Base-by-base conservation (phyloP, 371 early-diverging fungal species). In the Haplosporangium sp. region DNA sequence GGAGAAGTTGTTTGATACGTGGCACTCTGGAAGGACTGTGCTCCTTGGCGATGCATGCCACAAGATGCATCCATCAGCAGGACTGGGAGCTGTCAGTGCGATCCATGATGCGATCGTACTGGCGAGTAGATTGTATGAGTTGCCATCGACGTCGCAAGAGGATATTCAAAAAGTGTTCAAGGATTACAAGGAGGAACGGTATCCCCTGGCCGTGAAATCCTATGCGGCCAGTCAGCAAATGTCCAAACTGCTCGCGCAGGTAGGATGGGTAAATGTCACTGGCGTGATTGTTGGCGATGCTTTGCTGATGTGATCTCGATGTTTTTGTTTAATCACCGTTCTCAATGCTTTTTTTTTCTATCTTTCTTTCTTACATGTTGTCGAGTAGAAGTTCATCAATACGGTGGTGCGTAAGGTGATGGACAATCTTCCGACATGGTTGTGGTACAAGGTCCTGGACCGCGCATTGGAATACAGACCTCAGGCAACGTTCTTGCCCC, bases 1-100 rank as follows among this genome's bases (percentile, higher is more conserved):
- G 20, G 71, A 71, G 36, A 71, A 71, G 61, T 37, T 71, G 55
- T 71, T 71, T n/a, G 64, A 71, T 55, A 71, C 71, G 1, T 71
- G 71, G 71, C 59, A 40, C 2, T 71, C 48, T 41, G 71, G 71
- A n/a, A 42, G 71, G 16, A 56, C 37, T 12, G 71, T 71, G 10
- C 50, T 71, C 36, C 10, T 71, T 4, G 71, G 71, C 2, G 71
- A 71, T 58, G 69, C 48, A 16, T 48, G 48, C 48, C 48, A 48
- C 48, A 48, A 69, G 56, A 29, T 67, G 56, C 61, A 60, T 18
- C 67, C 47, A 23, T 59, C 59, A 6, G 55, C 67, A 6, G 54
- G 60, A 8, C 6, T 59, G 20, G 55, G 60, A 40, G 71, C 71
- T 9, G 71, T 71, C 6, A 65, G 64, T 13, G 71, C 71, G 2